Conservation (phyloP, 129 eudicot genomes). For the Smallanthus sonchifolius region DNA sequence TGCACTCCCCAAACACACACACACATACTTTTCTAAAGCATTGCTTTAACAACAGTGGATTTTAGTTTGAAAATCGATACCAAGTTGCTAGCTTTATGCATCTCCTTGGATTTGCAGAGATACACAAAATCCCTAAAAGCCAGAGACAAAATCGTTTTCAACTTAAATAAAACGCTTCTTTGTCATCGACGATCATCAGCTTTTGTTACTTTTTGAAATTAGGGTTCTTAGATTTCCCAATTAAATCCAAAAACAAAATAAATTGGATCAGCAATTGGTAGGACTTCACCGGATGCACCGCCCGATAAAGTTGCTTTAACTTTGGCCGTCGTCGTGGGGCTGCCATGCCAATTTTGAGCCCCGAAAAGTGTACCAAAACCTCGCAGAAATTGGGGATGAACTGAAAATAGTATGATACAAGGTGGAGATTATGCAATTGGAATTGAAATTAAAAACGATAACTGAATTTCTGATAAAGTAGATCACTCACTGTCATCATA, state of each 20-base stretch:
- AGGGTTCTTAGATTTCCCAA: slow-evolving; percentile 12
- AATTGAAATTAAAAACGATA: neutral
- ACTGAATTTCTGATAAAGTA: neutral
- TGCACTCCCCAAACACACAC: neutral
- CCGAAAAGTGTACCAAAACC: slow-evolving; percentile 18
- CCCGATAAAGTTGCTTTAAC: slow-evolving; percentile 34
- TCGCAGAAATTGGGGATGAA: neutral
- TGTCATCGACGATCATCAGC: neutral
- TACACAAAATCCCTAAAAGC: slow-evolving; percentile 25
- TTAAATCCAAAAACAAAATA: neutral
- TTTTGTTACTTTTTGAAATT: slow-evolving; percentile 10
- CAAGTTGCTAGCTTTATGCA: slow-evolving; percentile 15
- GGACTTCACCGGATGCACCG: slow-evolving; percentile 2
- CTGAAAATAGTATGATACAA: slow-evolving; percentile 10
- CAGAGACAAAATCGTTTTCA: slow-evolving; percentile 23
- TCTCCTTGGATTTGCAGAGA: slow-evolving; percentile 27
- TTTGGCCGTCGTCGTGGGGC: slow-evolving; percentile 26
- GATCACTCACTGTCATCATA: neutral
- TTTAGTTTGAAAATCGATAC: slow-evolving; percentile 29
- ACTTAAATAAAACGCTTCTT: neutral
- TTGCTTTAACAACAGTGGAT: slow-evolving; percentile 31
- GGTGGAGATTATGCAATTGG: slow-evolving; percentile 2
- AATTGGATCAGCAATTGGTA: neutral
- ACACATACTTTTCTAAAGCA: slow-evolving; percentile 5
- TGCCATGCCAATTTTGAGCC: slow-evolving; percentile 15